Evolutionary conservation across 148 eudicot species (phyloP).

Genomic region (Silene conica): DNA sequence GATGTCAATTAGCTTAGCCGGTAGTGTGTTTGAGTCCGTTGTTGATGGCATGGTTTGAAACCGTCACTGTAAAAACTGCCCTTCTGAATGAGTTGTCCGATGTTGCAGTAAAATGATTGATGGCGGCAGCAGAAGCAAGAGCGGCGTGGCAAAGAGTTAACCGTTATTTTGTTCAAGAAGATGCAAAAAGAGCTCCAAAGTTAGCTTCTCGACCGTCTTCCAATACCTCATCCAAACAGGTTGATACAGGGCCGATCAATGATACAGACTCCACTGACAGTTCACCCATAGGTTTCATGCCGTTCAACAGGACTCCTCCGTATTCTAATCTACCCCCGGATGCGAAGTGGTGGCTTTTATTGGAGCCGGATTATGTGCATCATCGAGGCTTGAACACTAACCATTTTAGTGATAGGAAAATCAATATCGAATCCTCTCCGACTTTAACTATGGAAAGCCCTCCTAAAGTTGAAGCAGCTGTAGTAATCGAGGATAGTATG

Average conservation of each 20-base stretch:
- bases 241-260: slow-evolving; percentile 41
- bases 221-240: slow-evolving; percentile 43
- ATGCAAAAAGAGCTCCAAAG: slow-evolving; percentile 94
- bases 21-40: no score
- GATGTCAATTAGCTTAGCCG: no score
- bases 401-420: slow-evolving; percentile 26
- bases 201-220: slow-evolving; percentile 75
- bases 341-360: slow-evolving; percentile 83
- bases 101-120: slow-evolving; percentile 47
- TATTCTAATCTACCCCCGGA: slow-evolving; percentile 63
- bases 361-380: slow-evolving; percentile 45
- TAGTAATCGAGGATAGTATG: slow-evolving; percentile 16
- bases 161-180: slow-evolving; percentile 89
- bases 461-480: slow-evolving; percentile 14
- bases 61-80: not conserved
- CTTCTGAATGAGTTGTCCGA: not conserved
- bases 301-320: slow-evolving; percentile 42
- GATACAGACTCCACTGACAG: slow-evolving; percentile 37
- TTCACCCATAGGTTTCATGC: slow-evolving; percentile 46
- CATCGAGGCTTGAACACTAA: slow-evolving; percentile 40
- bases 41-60: no score
- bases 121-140: slow-evolving; percentile 97
- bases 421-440: slow-evolving; percentile 29
- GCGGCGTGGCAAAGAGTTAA: slow-evolving; percentile 96
- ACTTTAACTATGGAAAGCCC: no score